Conservation (phyloP, 352 stramenopile genomes). For the Globisporangium orthogonon region DNA sequence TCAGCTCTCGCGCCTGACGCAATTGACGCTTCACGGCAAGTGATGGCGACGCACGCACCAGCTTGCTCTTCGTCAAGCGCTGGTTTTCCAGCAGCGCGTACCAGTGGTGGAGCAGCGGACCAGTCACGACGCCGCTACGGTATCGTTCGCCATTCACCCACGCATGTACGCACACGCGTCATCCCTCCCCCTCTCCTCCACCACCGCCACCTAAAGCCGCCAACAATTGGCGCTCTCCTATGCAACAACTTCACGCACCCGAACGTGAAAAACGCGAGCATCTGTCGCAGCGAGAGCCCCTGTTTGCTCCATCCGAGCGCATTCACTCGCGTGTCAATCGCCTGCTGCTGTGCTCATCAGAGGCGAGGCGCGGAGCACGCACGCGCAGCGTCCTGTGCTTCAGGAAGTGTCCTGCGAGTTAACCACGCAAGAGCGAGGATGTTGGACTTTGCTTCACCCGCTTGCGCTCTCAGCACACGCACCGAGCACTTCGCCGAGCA, state of each 20-base stretch:
- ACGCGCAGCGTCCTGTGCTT: slow-evolving; percentile 67
- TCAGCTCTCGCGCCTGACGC: neutral
- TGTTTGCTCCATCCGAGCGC: slow-evolving; percentile 8
- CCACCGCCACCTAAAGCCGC: too few species aligned
- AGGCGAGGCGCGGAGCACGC: neutral
- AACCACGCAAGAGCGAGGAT: neutral
- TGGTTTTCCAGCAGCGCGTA: slow-evolving; percentile 64
- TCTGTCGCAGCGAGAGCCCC: slow-evolving; percentile 55
- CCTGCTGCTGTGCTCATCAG: neutral
- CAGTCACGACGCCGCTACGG: slow-evolving; percentile 41
- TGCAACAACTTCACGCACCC: slow-evolving; percentile 21
- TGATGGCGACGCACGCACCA: slow-evolving; percentile 23
- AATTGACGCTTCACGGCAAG: neutral
- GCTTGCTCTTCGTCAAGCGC: slow-evolving; percentile 50
- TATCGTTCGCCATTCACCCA: neutral
- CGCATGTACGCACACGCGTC: neutral
- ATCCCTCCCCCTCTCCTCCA: too few species aligned
- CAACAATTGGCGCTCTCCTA: neutral
- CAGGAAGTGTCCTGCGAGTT: slow-evolving; percentile 43
- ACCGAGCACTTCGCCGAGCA: slow-evolving; percentile 65
- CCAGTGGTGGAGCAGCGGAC: slow-evolving; percentile 61
- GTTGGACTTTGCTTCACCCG: neutral
- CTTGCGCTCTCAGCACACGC: neutral
- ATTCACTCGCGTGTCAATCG: neutral
- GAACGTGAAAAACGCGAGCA: slow-evolving; percentile 66